Evolutionary conservation across 371 early-diverging fungal genomes (phyloP).

Genomic region (Mortierella sp.): DNA sequence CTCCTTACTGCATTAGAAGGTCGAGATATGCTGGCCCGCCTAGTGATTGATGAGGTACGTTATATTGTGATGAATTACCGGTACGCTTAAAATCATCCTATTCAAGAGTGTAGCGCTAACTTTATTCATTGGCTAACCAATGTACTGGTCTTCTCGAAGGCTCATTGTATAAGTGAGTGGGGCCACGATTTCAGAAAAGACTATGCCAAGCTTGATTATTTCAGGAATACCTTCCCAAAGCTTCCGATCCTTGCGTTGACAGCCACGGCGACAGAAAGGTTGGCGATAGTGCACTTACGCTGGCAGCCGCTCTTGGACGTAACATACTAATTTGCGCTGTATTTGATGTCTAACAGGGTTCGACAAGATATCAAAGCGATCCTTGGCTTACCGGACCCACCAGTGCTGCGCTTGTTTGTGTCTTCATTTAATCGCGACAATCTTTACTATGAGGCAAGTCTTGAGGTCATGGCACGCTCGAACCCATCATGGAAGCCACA

Average conservation of each 20-base stretch:
- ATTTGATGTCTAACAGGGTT: conserved; percentile 40
- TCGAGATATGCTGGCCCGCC: conserved; percentile 66
- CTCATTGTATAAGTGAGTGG: conserved; percentile 53
- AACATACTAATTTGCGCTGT: not conserved
- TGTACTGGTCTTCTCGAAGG: conserved; percentile 6
- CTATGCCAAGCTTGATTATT: conserved; percentile 35
- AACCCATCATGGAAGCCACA: not conserved
- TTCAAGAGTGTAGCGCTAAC: not conserved
- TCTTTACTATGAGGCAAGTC: conserved; percentile 42
- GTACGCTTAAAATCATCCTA: no score
- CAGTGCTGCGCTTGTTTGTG: conserved; percentile 20
- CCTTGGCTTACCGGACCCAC: conserved; percentile 56
- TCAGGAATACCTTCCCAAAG: conserved; percentile 67
- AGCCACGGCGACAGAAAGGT: conserved; percentile 86
- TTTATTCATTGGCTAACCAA: not conserved
- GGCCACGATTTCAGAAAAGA: conserved; percentile 64
- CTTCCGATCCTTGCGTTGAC: conserved; percentile 90
- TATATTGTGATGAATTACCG: not conserved
- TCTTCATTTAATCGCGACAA: conserved; percentile 47
- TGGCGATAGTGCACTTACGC: not conserved
- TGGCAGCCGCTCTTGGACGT: not conserved
- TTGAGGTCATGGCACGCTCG: not conserved
- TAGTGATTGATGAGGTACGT: conserved; percentile 88
- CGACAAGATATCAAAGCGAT: conserved; percentile 73
- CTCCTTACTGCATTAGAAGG: conserved; percentile 63